Evolutionary conservation across 345 rosid genomes (phyloP), one percentile per base, ranked within the genome.

Genomic region (Gossypium anomalum): DNA sequence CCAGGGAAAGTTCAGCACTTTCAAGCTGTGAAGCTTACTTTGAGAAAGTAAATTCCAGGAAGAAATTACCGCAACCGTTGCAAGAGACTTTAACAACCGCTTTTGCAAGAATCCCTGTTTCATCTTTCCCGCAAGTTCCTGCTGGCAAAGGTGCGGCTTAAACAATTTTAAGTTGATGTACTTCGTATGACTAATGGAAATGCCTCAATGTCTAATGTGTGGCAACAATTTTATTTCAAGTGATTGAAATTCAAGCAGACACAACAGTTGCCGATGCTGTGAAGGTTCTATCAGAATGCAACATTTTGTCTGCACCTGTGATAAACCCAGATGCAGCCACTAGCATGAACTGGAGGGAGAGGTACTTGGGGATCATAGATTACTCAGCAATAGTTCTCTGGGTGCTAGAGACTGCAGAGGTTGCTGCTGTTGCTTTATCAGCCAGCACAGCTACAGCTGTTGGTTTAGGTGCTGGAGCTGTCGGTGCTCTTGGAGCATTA

Each of bases 271-370:
- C 88, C 3, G 91, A 92, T n/a, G 89, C 92, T 29, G 92, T 90
- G 9, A 94, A 75, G 86, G 81, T 88, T 38, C 82, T 92, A 43
- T 92, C 97, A 0, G 92, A 89, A 68, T 73, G 82, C 90, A 90
- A 92, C 75, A 90, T 94, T 60, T 56, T 89, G 79, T 86, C 93
- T 53, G 97, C 98, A 59, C 98, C 97, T 9, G 98, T 90, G 17
- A 88, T 76, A 34, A 86, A 88, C 77, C 79, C 82, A 1, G 86
- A 86, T 58, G 94, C 80, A 4, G 80, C 69, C 19, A 77, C 27
- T 15, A 83, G 82, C 51, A n/a, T 52, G 38, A 91, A 92, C 71
- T 94, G 97, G 93, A 87, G 84, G 83, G 85, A 94, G 2, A 82
- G 88, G 79, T 94, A 90, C 77, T 62, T 92, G 7, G 97, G 97